phyloP scores from a whole-genome alignment of 768 basidiomycete genomes.

The Trametes cinnabarina region DNA sequence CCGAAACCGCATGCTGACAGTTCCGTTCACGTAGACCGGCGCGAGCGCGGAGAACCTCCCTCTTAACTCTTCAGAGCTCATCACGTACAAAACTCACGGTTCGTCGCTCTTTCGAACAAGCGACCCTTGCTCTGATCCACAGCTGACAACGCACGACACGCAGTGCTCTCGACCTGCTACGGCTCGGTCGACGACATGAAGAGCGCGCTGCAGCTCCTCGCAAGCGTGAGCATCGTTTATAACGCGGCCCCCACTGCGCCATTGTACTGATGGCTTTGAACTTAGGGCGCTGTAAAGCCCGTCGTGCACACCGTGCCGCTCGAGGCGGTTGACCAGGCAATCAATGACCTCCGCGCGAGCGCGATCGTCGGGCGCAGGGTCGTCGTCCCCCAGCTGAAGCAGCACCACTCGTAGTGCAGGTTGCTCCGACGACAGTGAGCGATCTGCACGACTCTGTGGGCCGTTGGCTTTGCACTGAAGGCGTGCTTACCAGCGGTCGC shows the following conservation, averaged over 20 bases:
- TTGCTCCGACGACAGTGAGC: too few relatives aligned
- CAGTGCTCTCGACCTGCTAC: neutral
- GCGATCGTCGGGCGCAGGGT: neutral
- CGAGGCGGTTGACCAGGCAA: neutral
- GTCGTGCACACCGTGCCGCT: neutral
- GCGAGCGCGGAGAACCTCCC: conserved; percentile 2
- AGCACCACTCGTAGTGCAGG: neutral
- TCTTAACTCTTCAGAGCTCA: neutral
- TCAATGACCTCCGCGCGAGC: conserved; percentile 5
- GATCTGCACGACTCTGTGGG: too few relatives aligned
- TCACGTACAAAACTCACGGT: neutral
- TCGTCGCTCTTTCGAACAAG: too few relatives aligned
- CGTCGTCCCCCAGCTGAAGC: neutral
- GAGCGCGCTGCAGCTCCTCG: neutral
- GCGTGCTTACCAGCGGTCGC: too few relatives aligned
- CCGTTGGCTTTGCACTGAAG: too few relatives aligned
- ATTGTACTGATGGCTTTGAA: neutral
- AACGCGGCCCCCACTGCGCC: neutral
- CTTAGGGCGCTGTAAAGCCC: conserved; percentile 2
- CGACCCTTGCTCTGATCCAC: neutral
- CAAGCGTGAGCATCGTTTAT: neutral
- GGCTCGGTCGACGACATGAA: conserved; percentile 4
- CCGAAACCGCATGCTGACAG: neutral
- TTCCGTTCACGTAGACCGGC: neutral
- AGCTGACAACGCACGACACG: neutral